phyloP scores from a whole-genome alignment of 768 basidiomycete genomes.

The Hebeloma cylindrosporum region DNA sequence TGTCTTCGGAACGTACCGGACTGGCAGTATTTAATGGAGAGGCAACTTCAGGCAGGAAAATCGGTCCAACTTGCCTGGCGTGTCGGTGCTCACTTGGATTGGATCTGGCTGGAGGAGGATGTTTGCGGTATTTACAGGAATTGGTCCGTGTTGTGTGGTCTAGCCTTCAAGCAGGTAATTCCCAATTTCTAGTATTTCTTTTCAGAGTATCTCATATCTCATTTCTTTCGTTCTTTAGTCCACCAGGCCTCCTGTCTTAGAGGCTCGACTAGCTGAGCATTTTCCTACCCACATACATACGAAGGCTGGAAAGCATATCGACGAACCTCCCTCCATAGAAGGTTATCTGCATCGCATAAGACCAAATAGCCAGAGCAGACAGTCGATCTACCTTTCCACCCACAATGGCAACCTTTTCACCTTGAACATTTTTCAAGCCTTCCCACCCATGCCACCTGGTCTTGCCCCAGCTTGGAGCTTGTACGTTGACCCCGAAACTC shows the following conservation, averaged over 20 bases:
- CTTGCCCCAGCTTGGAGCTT: slow-evolving; percentile 30
- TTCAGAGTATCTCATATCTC: not conserved
- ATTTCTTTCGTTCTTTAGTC: slow-evolving; percentile 25
- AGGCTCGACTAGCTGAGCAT: slow-evolving; percentile 77
- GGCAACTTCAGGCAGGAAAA: slow-evolving; percentile 53
- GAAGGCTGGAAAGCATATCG: slow-evolving; percentile 47
- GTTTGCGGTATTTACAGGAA: slow-evolving; percentile 57
- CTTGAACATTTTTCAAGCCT: slow-evolving; percentile 47
- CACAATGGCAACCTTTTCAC: slow-evolving; percentile 77
- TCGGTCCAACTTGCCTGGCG: slow-evolving; percentile 80
- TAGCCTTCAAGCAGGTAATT: slow-evolving; percentile 71
- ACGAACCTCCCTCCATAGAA: slow-evolving; percentile 82
- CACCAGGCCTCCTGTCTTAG: slow-evolving; percentile 52
- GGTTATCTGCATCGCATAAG: slow-evolving; percentile 80
- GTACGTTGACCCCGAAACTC: slow-evolving; percentile 32
- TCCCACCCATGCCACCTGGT: slow-evolving; percentile 73
- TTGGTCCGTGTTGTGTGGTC: slow-evolving; percentile 76
- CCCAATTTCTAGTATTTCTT: not conserved
- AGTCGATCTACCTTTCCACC: slow-evolving; percentile 66
- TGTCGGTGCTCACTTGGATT: slow-evolving; percentile 71
- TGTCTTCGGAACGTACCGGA: slow-evolving; percentile 55
- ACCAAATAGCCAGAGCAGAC: slow-evolving; percentile 54
- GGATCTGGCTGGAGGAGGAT: slow-evolving; percentile 78
- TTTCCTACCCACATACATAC: slow-evolving; percentile 46
- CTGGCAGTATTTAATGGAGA: slow-evolving; percentile 61